Conservation (phyloP, 2,329 filamentous ascomycete species). For the Tolypocladium cylindrosporum region DNA sequence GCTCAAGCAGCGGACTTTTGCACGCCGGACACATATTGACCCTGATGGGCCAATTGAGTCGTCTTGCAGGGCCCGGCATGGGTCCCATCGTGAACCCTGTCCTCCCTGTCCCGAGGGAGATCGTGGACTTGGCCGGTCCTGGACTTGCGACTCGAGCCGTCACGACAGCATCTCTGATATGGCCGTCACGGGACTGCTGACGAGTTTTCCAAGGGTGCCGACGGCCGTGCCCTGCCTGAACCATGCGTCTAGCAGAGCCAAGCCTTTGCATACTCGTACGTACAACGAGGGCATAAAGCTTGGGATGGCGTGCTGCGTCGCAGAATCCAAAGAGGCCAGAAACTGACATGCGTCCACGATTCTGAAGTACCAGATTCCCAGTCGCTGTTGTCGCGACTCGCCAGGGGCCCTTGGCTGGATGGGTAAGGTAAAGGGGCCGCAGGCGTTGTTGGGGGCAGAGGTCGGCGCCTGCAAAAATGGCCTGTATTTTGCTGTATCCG, state of each 20-base stretch:
- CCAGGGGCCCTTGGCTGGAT: not conserved
- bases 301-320: not conserved
- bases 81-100: not conserved
- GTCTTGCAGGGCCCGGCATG: not conserved
- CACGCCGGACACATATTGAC: not conserved
- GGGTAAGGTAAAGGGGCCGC: slow-evolving; percentile 2
- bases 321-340: not conserved
- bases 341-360: not conserved
- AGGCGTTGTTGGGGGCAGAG: not conserved
- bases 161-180: not conserved
- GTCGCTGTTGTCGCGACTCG: not conserved
- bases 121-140: not conserved
- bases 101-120: not conserved
- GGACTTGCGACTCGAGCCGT: not conserved
- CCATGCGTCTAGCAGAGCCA: not conserved
- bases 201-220: too few species aligned
- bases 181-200: not conserved
- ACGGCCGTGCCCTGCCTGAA: too few species aligned
- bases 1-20: not conserved
- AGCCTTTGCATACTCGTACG: not conserved
- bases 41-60: not conserved
- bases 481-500: not conserved
- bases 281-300: not conserved
- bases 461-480: not conserved
- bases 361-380: too few species aligned